These are phyloP conservation scores for Agaricus blazei DNA, from an alignment of 768 basidiomycete genomes.

Conservation along the genomic window DNA sequence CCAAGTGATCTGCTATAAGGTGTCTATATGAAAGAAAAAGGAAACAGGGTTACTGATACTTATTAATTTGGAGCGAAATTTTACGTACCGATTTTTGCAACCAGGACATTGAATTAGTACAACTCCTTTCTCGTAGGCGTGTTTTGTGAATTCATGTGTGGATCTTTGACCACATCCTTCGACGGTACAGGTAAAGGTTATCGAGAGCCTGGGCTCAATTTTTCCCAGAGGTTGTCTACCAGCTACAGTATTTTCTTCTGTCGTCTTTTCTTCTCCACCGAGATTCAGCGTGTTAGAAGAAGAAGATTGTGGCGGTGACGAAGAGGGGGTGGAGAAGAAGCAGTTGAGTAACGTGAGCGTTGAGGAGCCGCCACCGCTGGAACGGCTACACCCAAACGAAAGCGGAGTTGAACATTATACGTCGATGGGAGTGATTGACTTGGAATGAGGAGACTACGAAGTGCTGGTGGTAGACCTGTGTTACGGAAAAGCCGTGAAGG, in stretches of 20 bases:
- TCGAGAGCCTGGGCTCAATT: slow-evolving; percentile 56
- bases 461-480: slow-evolving; percentile 36
- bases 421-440: slow-evolving; percentile 29
- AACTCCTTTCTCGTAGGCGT: slow-evolving; percentile 82
- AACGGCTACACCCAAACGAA: slow-evolving; percentile 22
- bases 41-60: no score
- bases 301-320: neutral
- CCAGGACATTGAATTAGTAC: slow-evolving; percentile 89
- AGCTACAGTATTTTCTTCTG: neutral
- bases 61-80: neutral
- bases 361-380: slow-evolving; percentile 10
- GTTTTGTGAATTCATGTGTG: slow-evolving; percentile 81
- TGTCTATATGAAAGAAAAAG: slow-evolving; percentile 39
- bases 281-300: neutral
- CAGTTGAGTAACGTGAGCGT: slow-evolving; percentile 10
- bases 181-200: slow-evolving; percentile 88
- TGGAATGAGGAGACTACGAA: slow-evolving; percentile 35
- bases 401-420: slow-evolving; percentile 27
- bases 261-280: neutral
- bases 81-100: slow-evolving; percentile 72
- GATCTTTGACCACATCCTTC: slow-evolving; percentile 68
- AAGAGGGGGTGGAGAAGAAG: neutral
- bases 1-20: slow-evolving; percentile 84
- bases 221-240: slow-evolving; percentile 1
- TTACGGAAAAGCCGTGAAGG: slow-evolving; percentile 42